Evolutionary conservation across 1,139 yeast genomes (phyloP).

Genomic region (Saccharomyces hybrid): DNA sequence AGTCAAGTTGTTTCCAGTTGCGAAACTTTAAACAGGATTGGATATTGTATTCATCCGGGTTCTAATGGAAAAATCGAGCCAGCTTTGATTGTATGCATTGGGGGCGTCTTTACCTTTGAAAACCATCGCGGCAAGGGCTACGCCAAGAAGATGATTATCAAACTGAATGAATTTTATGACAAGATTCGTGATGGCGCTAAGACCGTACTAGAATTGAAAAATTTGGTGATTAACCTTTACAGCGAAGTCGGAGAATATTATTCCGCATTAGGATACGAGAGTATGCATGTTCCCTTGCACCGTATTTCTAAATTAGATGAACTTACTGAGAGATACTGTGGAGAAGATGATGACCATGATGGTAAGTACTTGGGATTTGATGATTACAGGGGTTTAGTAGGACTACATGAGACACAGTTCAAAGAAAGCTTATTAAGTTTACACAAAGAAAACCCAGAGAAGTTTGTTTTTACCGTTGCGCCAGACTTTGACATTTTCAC

Average conservation of each 20-base stretch:
- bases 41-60: slow-evolving; percentile 28
- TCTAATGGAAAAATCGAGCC: slow-evolving; percentile 24
- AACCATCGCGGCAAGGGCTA: slow-evolving; percentile 57
- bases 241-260: slow-evolving; percentile 71
- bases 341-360: slow-evolving; percentile 7
- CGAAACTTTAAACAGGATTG: slow-evolving; percentile 41
- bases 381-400: slow-evolving; percentile 32
- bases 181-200: slow-evolving; percentile 26
- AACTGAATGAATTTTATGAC: slow-evolving; percentile 35
- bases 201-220: slow-evolving; percentile 24
- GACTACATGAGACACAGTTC: slow-evolving; percentile 27
- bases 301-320: slow-evolving; percentile 19
- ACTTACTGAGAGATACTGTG: slow-evolving; percentile 15
- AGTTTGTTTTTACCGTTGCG: slow-evolving; percentile 31
- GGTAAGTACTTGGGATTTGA: slow-evolving; percentile 31
- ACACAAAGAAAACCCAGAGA: slow-evolving; percentile 29
- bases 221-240: slow-evolving; percentile 48
- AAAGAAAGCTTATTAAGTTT: slow-evolving; percentile 22
- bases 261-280: slow-evolving; percentile 47
- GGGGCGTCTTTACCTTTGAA: slow-evolving; percentile 57
- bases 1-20: slow-evolving; percentile 39
- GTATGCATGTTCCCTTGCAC: slow-evolving; percentile 41
- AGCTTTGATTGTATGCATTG: slow-evolving; percentile 47
- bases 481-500: slow-evolving; percentile 35
- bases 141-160: slow-evolving; percentile 48